Evolutionary conservation across 257 asterid genomes (phyloP).

Genomic region (Voacanga thouarsii): DNA sequence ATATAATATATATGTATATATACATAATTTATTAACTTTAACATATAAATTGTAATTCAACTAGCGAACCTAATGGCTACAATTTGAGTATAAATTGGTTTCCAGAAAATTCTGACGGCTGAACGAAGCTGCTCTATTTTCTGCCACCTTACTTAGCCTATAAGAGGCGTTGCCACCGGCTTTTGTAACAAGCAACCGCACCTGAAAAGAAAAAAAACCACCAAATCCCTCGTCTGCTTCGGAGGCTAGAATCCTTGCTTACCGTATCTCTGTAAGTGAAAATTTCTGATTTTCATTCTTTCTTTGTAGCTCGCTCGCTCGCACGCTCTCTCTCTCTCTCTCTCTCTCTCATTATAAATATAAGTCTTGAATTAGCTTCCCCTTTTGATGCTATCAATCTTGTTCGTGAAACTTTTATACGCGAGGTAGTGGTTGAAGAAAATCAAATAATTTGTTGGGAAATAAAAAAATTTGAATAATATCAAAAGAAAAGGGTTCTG

Average conservation of each 20-base stretch:
- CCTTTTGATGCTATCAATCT: background rate
- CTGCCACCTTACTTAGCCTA: background rate
- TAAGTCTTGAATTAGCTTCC: background rate
- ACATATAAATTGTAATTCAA: no score
- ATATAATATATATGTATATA: no score
- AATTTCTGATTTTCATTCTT: background rate
- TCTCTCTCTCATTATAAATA: background rate
- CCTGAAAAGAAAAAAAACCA: background rate
- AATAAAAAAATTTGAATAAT: no score
- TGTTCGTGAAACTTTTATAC: no score
- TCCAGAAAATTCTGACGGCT: background rate
- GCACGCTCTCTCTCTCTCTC: background rate
- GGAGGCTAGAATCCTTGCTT: background rate
- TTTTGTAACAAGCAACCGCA: background rate
- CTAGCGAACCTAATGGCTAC: no score
- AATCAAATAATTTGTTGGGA: no score
- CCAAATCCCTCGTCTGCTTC: background rate
- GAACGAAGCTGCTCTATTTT: no score
- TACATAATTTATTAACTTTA: no score
- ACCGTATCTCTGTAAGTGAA: background rate
- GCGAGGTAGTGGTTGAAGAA: no score
- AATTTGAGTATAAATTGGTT: no score
- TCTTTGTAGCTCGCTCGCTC: no score
- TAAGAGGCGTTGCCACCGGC: background rate
- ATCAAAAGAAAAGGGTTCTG: no score